Evolutionary conservation across 2,329 filamentous ascomycete genomes (phyloP).

Genomic region (Phialophora macrospora): DNA sequence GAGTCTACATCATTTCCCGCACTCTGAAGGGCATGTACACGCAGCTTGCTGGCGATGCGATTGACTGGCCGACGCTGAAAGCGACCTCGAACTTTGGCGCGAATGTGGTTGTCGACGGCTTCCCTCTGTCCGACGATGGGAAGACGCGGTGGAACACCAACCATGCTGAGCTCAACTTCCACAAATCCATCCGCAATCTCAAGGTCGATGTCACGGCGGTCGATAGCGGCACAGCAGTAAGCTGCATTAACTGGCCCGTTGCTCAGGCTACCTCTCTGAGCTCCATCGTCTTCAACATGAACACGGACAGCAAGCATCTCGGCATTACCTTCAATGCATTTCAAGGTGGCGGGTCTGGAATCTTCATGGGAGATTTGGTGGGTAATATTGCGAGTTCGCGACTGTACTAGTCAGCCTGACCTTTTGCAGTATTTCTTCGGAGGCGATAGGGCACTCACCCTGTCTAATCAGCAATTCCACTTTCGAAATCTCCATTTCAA

Average conservation of each 20-base stretch:
- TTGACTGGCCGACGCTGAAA: not conserved
- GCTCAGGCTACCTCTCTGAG: constrained; percentile 1
- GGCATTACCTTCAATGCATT: not conserved
- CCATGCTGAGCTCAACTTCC: constrained; percentile 2
- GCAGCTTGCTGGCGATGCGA: constrained; percentile 1
- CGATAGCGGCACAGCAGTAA: not conserved
- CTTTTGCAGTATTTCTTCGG: not conserved
- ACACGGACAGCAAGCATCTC: constrained; percentile 2
- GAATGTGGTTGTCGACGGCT: not conserved
- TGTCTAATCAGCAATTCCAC: constrained; percentile 7
- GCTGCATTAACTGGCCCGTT: not conserved
- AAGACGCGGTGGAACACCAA: constrained; percentile 1
- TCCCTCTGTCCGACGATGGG: not conserved
- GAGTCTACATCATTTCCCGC: constrained; percentile 2
- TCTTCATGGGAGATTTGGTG: constrained; percentile 3
- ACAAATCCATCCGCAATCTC: constrained; percentile 10
- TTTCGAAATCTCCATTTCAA: constrained; percentile 3
- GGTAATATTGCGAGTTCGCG: not conserved
- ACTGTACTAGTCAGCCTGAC: not conserved
- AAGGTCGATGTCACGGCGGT: constrained; percentile 4
- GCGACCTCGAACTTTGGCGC: not conserved
- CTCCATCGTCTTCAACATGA: constrained; percentile 1
- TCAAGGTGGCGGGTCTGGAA: constrained; percentile 1
- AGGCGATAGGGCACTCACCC: not conserved
- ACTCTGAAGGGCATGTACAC: not conserved